Evolutionary conservation across 2,329 filamentous ascomycete species (phyloP).

Genomic region (Aspergillus piperis): DNA sequence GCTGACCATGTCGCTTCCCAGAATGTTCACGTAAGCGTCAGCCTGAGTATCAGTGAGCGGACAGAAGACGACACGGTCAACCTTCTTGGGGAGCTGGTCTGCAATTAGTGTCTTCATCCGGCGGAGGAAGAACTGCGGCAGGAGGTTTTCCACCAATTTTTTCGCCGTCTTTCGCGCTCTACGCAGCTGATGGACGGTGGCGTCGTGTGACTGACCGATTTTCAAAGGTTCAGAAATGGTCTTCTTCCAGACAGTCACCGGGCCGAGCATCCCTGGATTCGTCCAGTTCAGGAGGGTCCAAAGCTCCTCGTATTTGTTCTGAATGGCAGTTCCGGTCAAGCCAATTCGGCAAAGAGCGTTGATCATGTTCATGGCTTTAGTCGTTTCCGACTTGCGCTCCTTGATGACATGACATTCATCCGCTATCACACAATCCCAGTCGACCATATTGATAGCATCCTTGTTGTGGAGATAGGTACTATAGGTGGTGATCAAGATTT

Average conservation of each 20-base stretch:
- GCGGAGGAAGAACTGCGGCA: conserved; percentile 87
- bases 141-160: conserved; percentile 80
- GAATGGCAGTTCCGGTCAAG: conserved; percentile 91
- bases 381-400: conserved; percentile 72
- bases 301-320: conserved; percentile 96
- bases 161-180: conserved; percentile 78
- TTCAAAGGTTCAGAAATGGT: conserved; percentile 78
- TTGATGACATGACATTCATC: conserved; percentile 94
- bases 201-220: conserved; percentile 88
- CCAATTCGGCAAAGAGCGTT: conserved; percentile 92
- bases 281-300: conserved; percentile 98
- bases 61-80: conserved; percentile 91
- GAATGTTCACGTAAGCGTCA: conserved; percentile 78
- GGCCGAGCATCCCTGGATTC: conserved; percentile 73
- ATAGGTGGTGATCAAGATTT: conserved; percentile 95
- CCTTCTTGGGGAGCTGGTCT: conserved; percentile 91
- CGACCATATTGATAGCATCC: conserved; percentile 75
- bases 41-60: conserved; percentile 80
- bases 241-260: conserved; percentile 72
- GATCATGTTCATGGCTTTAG: conserved; percentile 82
- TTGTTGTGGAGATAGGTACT: conserved; percentile 79
- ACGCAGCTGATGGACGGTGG: conserved; percentile 78
- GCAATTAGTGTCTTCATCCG: conserved; percentile 92
- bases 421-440: conserved; percentile 92
- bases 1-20: conserved; percentile 70